phyloP scores from a whole-genome alignment of 441 rosid genomes.

The Eutrema salsugineum region DNA sequence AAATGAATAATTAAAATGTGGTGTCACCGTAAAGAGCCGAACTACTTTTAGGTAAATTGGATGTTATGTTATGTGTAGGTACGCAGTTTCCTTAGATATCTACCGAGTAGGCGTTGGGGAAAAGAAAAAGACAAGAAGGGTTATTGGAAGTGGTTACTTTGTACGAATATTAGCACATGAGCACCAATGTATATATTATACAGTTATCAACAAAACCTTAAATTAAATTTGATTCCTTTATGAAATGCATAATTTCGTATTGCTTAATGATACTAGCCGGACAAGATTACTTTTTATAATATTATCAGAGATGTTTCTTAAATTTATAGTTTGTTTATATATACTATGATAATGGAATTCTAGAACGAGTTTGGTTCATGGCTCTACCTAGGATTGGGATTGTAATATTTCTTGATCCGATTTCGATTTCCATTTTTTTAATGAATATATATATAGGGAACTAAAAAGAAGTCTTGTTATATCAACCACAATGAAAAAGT shows the following conservation, averaged over 20 bases:
- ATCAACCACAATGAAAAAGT: not conserved
- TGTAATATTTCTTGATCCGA: not conserved
- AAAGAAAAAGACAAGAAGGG: not conserved
- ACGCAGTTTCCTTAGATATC: conserved; percentile 15
- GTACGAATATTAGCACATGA: not conserved
- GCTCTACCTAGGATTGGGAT: not conserved
- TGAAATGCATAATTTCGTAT: not conserved
- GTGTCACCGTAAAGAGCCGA: conserved; percentile 4
- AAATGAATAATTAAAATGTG: not conserved
- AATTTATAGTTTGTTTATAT: too few relatives aligned
- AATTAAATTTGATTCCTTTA: not conserved
- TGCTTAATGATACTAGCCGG: not conserved
- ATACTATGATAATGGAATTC: too few relatives aligned
- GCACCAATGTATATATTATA: not conserved
- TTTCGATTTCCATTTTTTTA: not conserved
- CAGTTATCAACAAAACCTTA: not conserved
- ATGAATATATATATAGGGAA: not conserved
- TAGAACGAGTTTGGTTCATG: not conserved
- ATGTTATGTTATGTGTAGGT: conserved; percentile 2
- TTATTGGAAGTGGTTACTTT: conserved; percentile 10
- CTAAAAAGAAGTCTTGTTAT: not conserved
- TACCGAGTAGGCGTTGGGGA: conserved; percentile 2
- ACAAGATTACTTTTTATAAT: not conserved
- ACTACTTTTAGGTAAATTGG: conserved; percentile 7
- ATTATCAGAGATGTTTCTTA: not conserved